Evolutionary conservation across 2,329 filamentous ascomycete genomes (phyloP), one percentile per base, ranked within the genome.

Genomic region (Fusarium mangiferae): DNA sequence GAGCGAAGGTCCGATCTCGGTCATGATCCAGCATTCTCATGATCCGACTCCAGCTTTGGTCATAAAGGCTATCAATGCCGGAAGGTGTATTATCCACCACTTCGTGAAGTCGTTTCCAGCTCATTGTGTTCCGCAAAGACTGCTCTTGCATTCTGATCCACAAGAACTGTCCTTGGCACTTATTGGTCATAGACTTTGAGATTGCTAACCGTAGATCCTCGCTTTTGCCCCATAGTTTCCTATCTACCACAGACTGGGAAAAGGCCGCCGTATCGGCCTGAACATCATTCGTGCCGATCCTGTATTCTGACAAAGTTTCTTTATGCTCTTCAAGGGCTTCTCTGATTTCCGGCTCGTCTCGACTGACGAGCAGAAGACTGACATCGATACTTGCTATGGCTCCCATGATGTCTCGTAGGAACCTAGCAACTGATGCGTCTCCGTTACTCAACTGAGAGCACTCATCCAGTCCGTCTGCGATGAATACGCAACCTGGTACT

Each of bases 401-500:
- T 1, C 54, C 4, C 6, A 24, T 67, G 2, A 80, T 15, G 2
- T 57, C 72, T 0, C 60, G 28, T 5, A 82, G 39, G 44, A 82
- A 80, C 0, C 35, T 35, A 0, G 56, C 17, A 3, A 78, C 57
- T 1, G 72, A 74, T 6, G 14, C 38, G 28, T 46, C 44, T 1
- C 24, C 24, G 1, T 28, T 33, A 0, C 33, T 44, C n/a, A 68
- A 10, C 5, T 52, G 44, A 1, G 61, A 62, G 7, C 79, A 84
- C 62, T 84, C 82, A 20, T 84, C 82, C 17, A 83, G 67, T 1
- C 82, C 81, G 41, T 84, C 82, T 0, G 81, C 35, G 0, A 82
- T 36, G 11, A 83, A 75, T 1, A 55, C 63, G 6, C 73, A 80
- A 1, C 30, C 44, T 0, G 78, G 75, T 8, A 78, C 38, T 3